Base-by-base conservation (phyloP, 495 filamentous ascomycete species). In the Hypoxylon lenormandii region DNA sequence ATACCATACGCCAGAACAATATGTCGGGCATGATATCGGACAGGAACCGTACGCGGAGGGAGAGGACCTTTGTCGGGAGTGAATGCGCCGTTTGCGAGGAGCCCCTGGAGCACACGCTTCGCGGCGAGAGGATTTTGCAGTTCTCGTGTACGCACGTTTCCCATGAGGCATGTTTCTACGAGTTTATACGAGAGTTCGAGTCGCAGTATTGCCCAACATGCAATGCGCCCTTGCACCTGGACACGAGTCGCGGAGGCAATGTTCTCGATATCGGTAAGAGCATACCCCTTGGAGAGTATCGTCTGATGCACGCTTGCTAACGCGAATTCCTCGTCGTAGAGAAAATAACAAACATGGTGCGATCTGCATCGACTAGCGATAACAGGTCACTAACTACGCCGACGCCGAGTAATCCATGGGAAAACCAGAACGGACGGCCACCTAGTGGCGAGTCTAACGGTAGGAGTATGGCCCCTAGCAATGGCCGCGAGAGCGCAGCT, bases 131-230 rank as follows among this genome's bases (percentile, higher is more conserved):
- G 60, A 92, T 99, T 53, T 84, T 99, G 55, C 96, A 98, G 75
- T 94, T 99, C 73, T 96, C 95, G 22, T 99, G 95, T 78, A 85
- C 88, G 10, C 95, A 99, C 77, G 96, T 99, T 33, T 92, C 94
- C 13, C 95, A 99, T 74, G 95, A 98, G 77, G 96, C 96, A 16
- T 99, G 95, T 80, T 99, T 99, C 77, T 99, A 98, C 79, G 96
- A 99, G 79, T 97, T 93, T 74, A 95, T 99, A 70, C 91, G 92
- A 64, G 94, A 97, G 76, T 91, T 92, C 64, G 96, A 99, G 67
- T 92, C 92, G 40, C 93, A 99, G 72, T 93, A 90, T 76, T 99
- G 95, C 78, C 95, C 95, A 37, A 90, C 92, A 64, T 99, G 95
- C 78, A 92, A 97, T 84, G 91, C 92, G 60, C 93, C 96, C 33